Percentiles rank a stretch among this genome's conserved stretches.
These are phyloP conservation scores for Sclerotinia borealis DNA, from an alignment of 2,329 filamentous ascomycete species.

Conservation along the genomic window DNA sequence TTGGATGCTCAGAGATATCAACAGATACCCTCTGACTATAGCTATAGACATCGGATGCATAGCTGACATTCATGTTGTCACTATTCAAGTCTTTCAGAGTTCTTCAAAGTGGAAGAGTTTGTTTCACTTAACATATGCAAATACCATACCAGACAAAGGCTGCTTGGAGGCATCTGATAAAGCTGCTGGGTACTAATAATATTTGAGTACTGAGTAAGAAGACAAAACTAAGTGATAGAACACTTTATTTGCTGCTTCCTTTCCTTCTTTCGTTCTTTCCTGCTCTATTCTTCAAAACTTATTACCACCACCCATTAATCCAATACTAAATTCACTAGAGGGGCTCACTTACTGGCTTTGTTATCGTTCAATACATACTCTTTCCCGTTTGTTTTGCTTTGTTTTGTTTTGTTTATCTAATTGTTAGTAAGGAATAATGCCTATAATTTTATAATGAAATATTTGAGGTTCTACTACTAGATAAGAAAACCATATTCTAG, in stretches of 20 bases:
- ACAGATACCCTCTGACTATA: not conserved
- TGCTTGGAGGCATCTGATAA: not conserved
- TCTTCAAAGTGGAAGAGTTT: not conserved
- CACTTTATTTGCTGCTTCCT: too few relatives aligned
- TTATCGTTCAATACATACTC: too few relatives aligned
- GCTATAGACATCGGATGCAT: not conserved
- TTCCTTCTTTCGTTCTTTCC: not conserved
- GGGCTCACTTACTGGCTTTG: too few relatives aligned
- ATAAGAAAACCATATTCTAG: too few relatives aligned
- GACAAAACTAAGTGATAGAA: too few relatives aligned
- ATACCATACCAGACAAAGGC: not conserved
- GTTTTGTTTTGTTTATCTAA: not conserved
- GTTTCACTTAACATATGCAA: not conserved
- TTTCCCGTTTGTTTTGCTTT: too few relatives aligned
- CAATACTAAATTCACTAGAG: not conserved
- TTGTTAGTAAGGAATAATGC: too few relatives aligned
- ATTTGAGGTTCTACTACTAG: too few relatives aligned
- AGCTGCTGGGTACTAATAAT: fast-evolving
- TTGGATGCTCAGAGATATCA: not conserved
- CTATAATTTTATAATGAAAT: too few relatives aligned
- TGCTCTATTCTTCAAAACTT: too few relatives aligned
- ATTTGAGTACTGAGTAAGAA: too few relatives aligned
- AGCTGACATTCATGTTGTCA: not conserved
- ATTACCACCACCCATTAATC: not conserved
- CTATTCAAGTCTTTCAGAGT: not conserved